Base-by-base conservation (phyloP, 208 protist species). In the Acanthamoeba pearcei region DNA sequence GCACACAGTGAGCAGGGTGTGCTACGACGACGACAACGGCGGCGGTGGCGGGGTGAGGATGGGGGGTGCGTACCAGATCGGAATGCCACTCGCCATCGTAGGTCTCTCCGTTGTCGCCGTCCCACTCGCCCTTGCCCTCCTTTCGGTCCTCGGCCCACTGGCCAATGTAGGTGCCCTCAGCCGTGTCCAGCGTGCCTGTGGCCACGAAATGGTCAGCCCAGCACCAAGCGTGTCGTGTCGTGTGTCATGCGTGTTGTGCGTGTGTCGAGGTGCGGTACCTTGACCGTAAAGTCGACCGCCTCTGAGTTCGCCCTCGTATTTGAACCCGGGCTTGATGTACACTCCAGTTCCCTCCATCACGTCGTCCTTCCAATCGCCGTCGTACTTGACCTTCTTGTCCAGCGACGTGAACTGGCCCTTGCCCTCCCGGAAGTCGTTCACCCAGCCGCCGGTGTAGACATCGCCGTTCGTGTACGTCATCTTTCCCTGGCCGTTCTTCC, bases 321-420 rank as follows among this genome's bases (percentile, higher is more conserved):
- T 32, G 35, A 57, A 60, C 8, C 49, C 17, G 49, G 35, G 35
- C 35, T 60, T 85, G 76, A 85, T 85, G 55, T 53, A 68, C 10
- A 68, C 19, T 22, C 83, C 83, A 10, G 13, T 35, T 9, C 83
- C 83, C 55, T 60, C 55, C 53, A 90, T 90, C 83, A 60, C 12
- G 32, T 90, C 83, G 57, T 68, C 53, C 55, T 90, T 90, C 83
- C 83, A 90, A 6, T 90, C 83, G 24, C 83, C 83, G 55, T 90
- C 83, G 35, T 90, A 90, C 55, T 90, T 62, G 38, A 55, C 24
- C 27, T 12, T 85, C 35, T 32, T 55, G 76, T 51, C 17, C 9
- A 32, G 17, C 15, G 76, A 85, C 24, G 32, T 85, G 42, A 85
- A 57, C 76, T 49, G 35, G 42, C 76, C 76, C 49, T 85, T 85